phyloP scores from a whole-genome alignment of 306 rosid species.

The Quercus bicolor region DNA sequence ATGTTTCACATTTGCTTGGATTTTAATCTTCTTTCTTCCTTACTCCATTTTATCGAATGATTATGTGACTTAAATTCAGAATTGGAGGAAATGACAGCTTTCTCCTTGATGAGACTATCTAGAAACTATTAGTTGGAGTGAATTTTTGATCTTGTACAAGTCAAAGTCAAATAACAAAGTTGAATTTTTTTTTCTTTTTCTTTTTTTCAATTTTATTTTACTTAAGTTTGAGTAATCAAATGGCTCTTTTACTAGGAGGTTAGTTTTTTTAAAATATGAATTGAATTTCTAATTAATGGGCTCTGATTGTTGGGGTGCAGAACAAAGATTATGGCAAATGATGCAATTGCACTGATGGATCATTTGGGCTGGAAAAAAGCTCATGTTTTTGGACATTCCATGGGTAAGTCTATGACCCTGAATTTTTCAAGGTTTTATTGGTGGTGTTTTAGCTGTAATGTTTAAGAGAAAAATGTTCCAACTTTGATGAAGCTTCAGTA shows the following conservation, averaged over 20 bases:
- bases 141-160: background rate
- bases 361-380: slow-evolving; percentile 87
- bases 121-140: background rate
- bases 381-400: slow-evolving; percentile 94
- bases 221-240: background rate
- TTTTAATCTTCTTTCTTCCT: background rate
- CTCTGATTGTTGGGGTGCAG: slow-evolving; percentile 53
- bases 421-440: background rate
- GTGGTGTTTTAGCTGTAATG: background rate
- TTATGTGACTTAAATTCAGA: background rate
- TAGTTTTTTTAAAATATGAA: background rate
- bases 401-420: slow-evolving; percentile 58
- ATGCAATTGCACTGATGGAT: slow-evolving; percentile 77
- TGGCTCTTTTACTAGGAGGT: background rate
- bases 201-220: background rate
- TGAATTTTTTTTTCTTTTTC: background rate
- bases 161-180: background rate
- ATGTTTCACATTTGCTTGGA: background rate
- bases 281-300: background rate
- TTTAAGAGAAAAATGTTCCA: background rate
- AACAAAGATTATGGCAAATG: slow-evolving; percentile 84
- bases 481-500: background rate
- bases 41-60: background rate
- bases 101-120: background rate
- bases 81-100: background rate